Evolutionary conservation across 169 alveolate species (phyloP), one percentile per base, ranked within the genome.

Genomic region (Plasmodium knowlesi): DNA sequence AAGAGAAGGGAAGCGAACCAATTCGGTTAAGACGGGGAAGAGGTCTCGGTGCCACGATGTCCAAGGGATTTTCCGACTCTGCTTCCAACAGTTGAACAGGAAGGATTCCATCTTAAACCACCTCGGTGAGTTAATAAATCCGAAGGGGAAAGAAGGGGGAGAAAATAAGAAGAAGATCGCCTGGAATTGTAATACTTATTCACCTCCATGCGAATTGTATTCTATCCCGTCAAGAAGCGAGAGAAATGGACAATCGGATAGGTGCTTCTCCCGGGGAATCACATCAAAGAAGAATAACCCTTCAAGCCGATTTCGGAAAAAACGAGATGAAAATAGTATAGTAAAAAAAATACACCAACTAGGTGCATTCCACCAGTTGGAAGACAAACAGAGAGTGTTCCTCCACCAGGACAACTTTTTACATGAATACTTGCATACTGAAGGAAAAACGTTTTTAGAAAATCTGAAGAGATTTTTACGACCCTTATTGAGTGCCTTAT

Each of bases 391-490:
- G 22, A 5, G 76, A 67, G 76, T 3, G 12, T 3, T 67, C 76
- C 76, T 67, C 76, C 76, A 19, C n/a, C 28, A 28, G 34, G 70
- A 12, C 54, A 50, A 12, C 34, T 8, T n/a, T 54, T 32, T 39
- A 71, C 19, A 71, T 71, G 32, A 86, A 1, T 74, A 73, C 81
- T 5, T 86, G 4, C 10, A 34, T 32, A 61, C 32, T 16, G 72
- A 79, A 53, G 71, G 50, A 5, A 81, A 81, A 61, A 41, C 32
- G 16, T 89, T 89, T 70, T 73, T 79, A 54, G 94, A 89, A 14
- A 89, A 89, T 81, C 22, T 89, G n/a, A 89, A 89, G 80, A 6
- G 16, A 16, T 89, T 89, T 30, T 89, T 89, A n/a, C 83, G 71
- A 6, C 78, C 82, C 32, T 73, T 89, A 30, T 30, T 89, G 37